Evolutionary conservation across 192 early-diverging fungal species (phyloP).

Genomic region (Coemansia reversa): DNA sequence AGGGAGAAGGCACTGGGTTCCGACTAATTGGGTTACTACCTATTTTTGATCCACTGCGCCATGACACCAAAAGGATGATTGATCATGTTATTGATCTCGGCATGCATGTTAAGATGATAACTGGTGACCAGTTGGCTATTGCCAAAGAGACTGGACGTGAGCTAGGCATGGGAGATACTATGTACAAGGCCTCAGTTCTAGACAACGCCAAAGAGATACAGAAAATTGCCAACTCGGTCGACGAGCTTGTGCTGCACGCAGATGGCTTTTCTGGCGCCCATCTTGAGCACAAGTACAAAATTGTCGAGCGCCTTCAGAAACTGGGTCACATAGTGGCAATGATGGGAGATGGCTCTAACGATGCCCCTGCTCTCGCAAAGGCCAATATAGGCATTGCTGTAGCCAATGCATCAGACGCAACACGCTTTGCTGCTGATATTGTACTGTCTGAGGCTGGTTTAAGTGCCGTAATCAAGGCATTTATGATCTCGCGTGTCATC

Average conservation of each 20-base stretch:
- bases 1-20: slow-evolving; percentile 65
- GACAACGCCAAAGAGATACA: slow-evolving; percentile 63
- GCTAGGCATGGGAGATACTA: slow-evolving; percentile 68
- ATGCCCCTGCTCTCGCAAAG: slow-evolving; percentile 68
- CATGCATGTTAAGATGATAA: slow-evolving; percentile 92
- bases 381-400: slow-evolving; percentile 75
- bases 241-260: slow-evolving; percentile 61
- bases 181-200: slow-evolving; percentile 66
- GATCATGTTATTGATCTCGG: slow-evolving; percentile 70
- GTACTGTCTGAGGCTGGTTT: slow-evolving; percentile 75
- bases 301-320: slow-evolving; percentile 64
- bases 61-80: slow-evolving; percentile 77
- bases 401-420: slow-evolving; percentile 71
- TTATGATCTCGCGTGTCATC: slow-evolving; percentile 86
- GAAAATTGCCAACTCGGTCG: slow-evolving; percentile 56
- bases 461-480: slow-evolving; percentile 85
- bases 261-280: slow-evolving; percentile 70
- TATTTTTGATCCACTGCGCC: slow-evolving; percentile 72
- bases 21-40: slow-evolving; percentile 70
- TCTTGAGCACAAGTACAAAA: slow-evolving; percentile 70
- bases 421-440: slow-evolving; percentile 74
- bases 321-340: slow-evolving; percentile 71
- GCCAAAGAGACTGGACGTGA: slow-evolving; percentile 76
- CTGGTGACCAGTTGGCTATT: slow-evolving; percentile 86
- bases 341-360: slow-evolving; percentile 75